A percentile compares a stretch with the other conserved stretches of the same genome.
phyloP scores from a whole-genome alignment of 768 basidiomycete species.

The Leccinellum rugosiceps region DNA sequence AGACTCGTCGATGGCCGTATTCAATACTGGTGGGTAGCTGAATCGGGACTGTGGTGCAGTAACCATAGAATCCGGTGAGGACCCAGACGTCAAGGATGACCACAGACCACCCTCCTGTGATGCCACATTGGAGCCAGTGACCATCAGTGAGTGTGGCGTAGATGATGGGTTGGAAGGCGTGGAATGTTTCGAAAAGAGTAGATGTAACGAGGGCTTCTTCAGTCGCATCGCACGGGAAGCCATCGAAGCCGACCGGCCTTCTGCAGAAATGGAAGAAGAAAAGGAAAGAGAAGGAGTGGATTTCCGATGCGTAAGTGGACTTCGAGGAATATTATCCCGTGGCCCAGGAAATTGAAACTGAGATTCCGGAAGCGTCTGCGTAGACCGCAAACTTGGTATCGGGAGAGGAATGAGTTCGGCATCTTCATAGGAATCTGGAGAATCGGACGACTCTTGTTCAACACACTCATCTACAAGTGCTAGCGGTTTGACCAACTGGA shows the following conservation, averaged over 20 bases:
- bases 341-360: conserved; percentile 48
- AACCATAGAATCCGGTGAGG: conserved; percentile 44
- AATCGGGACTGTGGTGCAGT: conserved; percentile 53
- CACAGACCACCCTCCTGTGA: conserved; percentile 19
- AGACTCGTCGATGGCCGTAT: conserved; percentile 60
- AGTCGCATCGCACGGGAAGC: conserved; percentile 34
- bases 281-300: conserved; percentile 35
- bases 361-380: conserved; percentile 12
- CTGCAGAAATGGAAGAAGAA: conserved; percentile 28
- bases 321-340: conserved; percentile 30
- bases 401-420: conserved; percentile 29
- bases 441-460: conserved; percentile 25
- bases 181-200: conserved; percentile 67
- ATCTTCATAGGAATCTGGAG: conserved; percentile 28
- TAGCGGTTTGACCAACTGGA: conserved; percentile 36
- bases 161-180: conserved; percentile 42
- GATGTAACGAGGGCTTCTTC: conserved; percentile 68
- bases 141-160: conserved; percentile 25
- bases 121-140: conserved; percentile 6
- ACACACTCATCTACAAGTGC: conserved; percentile 31
- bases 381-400: conserved; percentile 21
- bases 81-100: conserved; percentile 30
- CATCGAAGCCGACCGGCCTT: conserved; percentile 38
- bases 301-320: conserved; percentile 34
- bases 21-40: conserved; percentile 53